Evolutionary conservation across 2,329 filamentous ascomycete genomes (phyloP), one percentile per base, ranked within the genome.

Genomic region (Podosphaera fusca): DNA sequence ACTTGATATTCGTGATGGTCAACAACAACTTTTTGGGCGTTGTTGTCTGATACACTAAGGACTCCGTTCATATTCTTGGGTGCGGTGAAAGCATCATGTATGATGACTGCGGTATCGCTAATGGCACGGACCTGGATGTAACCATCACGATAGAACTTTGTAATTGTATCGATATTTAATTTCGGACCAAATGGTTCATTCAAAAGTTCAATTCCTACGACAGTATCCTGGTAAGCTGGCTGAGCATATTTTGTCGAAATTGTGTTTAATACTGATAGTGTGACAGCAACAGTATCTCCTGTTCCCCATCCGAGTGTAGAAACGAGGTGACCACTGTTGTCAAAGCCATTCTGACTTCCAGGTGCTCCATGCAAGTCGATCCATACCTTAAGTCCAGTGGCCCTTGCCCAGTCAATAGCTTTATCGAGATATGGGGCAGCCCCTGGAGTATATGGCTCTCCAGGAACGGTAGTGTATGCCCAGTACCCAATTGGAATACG

Each of bases 1-100:
- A 80, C 72, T 65, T 84, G 77, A 65, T 85, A 85, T 64, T 84
- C 79, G 65, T 85, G 82, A 58, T 81, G 79, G 64, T 85, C 82
- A 60, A 85, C 68, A 51, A 77, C 58, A 12, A 67, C 65, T 65
- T 45, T 64, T 50, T 74, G 70, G 2, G 73, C 70, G 61, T 73
- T 70, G 60, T 72, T 69, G 63, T 76, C 73, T 0, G 69, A 70
- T 1, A 71, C 70, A 1, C 72, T 76, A 62, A 82, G 71, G 67
- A 78, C 79, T 4, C 73, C 76, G 63, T 84, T 84, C 76, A 78
- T 85, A 5, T 70, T 71, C 50, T 68, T 72, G 0, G 77, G 73
- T 1, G 70, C 62, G 33, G 71, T 66, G 68, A 81, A 81, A 2
- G 72, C 77, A 61, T 81, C 78, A 50, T 78, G 75, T 35, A 85